Percentiles rank a stretch among this genome's conserved stretches.
phyloP scores from a whole-genome alignment of 75 land plant species.

The Adiantum capillusveneris region DNA sequence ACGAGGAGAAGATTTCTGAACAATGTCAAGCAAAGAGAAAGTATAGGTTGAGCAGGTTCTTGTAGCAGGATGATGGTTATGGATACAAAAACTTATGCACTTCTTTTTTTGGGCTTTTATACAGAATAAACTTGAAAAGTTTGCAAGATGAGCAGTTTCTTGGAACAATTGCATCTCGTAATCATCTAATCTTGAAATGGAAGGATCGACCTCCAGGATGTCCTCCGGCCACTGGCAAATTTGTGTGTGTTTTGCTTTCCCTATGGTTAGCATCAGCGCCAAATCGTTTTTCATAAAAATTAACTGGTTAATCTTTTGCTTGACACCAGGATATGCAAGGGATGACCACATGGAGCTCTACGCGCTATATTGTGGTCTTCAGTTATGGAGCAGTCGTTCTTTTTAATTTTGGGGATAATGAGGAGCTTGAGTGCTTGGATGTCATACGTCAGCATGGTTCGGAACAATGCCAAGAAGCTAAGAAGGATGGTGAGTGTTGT shows the following conservation, averaged over 20 bases:
- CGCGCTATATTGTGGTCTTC: conserved; percentile 64
- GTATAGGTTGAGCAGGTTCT: no score
- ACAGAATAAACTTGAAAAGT: conserved; percentile 51
- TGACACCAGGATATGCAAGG: conserved; percentile 6
- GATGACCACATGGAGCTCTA: conserved; percentile 26
- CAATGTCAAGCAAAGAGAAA: no score
- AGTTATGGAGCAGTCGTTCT: conserved; percentile 79
- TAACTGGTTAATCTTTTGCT: not conserved
- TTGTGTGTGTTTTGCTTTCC: conserved; percentile 1
- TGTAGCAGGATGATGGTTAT: no score
- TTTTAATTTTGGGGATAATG: conserved; percentile 60
- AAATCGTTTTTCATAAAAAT: not conserved
- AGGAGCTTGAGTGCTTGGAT: conserved; percentile 49
- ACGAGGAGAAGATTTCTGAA: no score
- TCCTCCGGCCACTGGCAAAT: conserved; percentile 25
- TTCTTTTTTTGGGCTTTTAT: no score
- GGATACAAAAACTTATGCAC: no score
- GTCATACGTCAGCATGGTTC: conserved; percentile 58
- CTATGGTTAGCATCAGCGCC: no score
- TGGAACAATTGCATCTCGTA: conserved; percentile 33
- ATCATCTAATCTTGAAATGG: conserved; percentile 31
- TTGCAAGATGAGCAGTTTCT: conserved; percentile 31
- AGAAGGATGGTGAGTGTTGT: conserved; percentile 73
- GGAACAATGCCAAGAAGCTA: conserved; percentile 52
- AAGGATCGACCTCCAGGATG: conserved; percentile 31